Percentiles rank a stretch among this genome's conserved stretches.
phyloP scores from a whole-genome alignment of 1,284 basidiomycete species.

The Sporisorium sorghi region DNA sequence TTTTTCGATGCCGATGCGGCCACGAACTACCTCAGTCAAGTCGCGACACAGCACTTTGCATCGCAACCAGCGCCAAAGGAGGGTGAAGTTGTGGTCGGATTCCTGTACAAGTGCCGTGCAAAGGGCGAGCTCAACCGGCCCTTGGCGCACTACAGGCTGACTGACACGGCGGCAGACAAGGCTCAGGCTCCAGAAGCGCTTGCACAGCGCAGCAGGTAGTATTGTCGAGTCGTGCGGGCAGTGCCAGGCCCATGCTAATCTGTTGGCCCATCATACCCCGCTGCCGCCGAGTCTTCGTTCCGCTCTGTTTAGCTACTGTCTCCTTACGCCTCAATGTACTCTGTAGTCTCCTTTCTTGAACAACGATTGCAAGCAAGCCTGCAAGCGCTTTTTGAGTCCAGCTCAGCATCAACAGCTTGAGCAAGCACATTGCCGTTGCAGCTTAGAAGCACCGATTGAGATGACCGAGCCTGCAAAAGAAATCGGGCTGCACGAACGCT shows the following conservation, averaged over 20 bases:
- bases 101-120: constrained; percentile 60
- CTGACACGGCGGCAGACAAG: constrained; percentile 31
- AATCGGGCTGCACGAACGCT: not conserved
- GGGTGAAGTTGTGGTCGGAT: constrained; percentile 62
- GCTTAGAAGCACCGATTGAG: not conserved
- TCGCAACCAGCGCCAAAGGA: constrained; percentile 60
- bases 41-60: constrained; percentile 59
- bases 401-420: not conserved
- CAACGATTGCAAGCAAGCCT: not conserved
- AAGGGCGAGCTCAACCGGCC: constrained; percentile 56
- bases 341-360: not conserved
- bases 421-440: not conserved
- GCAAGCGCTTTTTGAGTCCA: not conserved
- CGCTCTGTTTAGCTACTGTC: not conserved
- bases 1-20: constrained; percentile 61
- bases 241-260: not conserved
- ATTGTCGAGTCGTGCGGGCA: not conserved
- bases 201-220: constrained; percentile 25
- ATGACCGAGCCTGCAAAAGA: not conserved
- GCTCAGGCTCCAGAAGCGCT: constrained; percentile 5
- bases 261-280: constrained; percentile 17
- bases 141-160: constrained; percentile 44
- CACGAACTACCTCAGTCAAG: constrained; percentile 49
- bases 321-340: not conserved
- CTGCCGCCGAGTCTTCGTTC: not conserved